phyloP scores from a whole-genome alignment of 148 eudicot genomes.

The Chenopodium quinoa region DNA sequence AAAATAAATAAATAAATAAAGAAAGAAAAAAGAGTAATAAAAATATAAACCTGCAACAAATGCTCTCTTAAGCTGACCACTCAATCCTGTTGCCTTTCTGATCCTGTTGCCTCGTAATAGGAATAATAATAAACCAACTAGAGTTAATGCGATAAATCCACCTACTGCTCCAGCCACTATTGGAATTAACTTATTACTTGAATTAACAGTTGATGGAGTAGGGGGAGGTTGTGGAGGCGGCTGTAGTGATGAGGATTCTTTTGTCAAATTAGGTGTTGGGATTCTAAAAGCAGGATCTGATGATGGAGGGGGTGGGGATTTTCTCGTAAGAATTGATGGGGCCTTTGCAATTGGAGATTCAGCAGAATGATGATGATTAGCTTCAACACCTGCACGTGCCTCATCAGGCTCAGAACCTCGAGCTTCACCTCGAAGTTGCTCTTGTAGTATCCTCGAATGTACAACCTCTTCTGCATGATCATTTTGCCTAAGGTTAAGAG shows the following conservation, averaged over 20 bases:
- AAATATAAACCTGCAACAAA: slow-evolving; percentile 56
- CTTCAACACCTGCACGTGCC: not conserved
- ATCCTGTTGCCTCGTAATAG: slow-evolving; percentile 41
- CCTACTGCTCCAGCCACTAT: slow-evolving; percentile 19
- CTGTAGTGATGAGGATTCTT: not conserved
- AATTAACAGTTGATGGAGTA: not conserved
- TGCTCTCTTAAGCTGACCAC: slow-evolving; percentile 72
- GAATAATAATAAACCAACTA: slow-evolving; percentile 28
- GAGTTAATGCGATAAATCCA: slow-evolving; percentile 28
- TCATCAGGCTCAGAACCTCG: not conserved
- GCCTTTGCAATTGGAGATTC: not conserved
- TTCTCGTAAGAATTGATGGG: not conserved
- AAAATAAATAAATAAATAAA: no score
- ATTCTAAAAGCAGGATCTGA: not conserved
- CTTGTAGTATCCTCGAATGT: slow-evolving; percentile 35
- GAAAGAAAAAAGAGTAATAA: not conserved
- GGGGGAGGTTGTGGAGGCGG: not conserved
- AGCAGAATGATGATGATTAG: not conserved
- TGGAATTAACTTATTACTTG: not conserved
- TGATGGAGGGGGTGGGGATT: not conserved
- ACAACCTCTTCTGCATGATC: slow-evolving; percentile 16
- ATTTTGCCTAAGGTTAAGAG: slow-evolving; percentile 18
- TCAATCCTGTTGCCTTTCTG: slow-evolving; percentile 51
- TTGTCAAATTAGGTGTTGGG: not conserved
- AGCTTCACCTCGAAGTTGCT: not conserved